Evolutionary conservation across 2,329 filamentous ascomycete species (phyloP).

Genomic region (Trichoderma arundinaceum): DNA sequence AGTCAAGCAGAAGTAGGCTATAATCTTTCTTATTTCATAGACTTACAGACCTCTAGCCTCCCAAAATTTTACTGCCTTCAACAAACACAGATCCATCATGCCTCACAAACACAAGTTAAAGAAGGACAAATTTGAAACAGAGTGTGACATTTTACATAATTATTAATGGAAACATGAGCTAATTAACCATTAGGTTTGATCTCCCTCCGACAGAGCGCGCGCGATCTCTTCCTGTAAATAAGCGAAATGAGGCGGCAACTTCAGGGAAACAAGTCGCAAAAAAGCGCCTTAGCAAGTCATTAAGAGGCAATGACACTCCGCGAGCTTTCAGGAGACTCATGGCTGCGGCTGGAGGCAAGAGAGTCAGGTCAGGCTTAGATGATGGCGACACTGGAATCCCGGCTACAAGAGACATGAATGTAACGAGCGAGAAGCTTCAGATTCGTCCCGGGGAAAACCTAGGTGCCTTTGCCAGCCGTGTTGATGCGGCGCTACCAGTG

Average conservation of each 20-base stretch:
- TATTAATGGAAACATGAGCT: neutral
- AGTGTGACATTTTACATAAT: conserved; percentile 47
- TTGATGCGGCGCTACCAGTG: conserved; percentile 83
- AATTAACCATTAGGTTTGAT: conserved; percentile 50
- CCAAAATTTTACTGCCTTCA: neutral
- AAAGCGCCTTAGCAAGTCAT: conserved; percentile 53
- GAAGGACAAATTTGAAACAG: conserved; percentile 57
- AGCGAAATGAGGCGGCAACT: conserved; percentile 31
- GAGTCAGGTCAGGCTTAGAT: conserved; percentile 68
- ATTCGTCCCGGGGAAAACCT: conserved; percentile 86
- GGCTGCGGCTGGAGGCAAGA: conserved; percentile 69
- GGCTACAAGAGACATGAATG: conserved; percentile 36
- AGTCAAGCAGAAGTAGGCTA: too few relatives aligned
- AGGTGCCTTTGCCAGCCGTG: conserved; percentile 79
- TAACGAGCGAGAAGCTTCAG: conserved; percentile 56
- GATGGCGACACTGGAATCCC: conserved; percentile 58
- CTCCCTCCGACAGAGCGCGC: conserved; percentile 57
- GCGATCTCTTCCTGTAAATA: conserved; percentile 54
- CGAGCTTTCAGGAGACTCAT: conserved; percentile 87
- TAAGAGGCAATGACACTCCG: conserved; percentile 76
- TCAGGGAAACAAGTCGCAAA: conserved; percentile 51
- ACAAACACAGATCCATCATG: conserved; percentile 10
- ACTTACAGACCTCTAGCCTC: too few relatives aligned
- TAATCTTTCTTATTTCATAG: too few relatives aligned
- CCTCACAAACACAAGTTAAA: conserved; percentile 56